Evolutionary conservation across 768 basidiomycete species (phyloP).

Genomic region (Trametes cubensis): DNA sequence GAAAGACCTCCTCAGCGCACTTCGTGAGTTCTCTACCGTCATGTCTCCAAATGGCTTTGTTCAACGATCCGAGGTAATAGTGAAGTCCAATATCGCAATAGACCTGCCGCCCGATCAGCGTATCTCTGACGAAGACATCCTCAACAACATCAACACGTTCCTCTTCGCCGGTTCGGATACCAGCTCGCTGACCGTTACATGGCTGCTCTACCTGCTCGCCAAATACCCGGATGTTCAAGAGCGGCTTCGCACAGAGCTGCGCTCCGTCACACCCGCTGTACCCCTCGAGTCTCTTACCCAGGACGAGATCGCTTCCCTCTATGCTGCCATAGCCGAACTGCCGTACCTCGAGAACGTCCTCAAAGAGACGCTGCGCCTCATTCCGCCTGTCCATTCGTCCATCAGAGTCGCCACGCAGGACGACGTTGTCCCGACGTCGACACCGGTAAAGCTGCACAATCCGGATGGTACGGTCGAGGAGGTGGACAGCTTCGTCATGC

Average conservation of each 20-base stretch:
- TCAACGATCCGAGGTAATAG: constrained; percentile 41
- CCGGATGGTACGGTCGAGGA: constrained; percentile 49
- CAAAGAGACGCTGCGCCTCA: constrained; percentile 74
- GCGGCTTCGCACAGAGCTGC: constrained; percentile 70
- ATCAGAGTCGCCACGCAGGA: constrained; percentile 77
- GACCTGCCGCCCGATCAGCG: constrained; percentile 70
- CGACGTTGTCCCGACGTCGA: constrained; percentile 74
- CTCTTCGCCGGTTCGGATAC: constrained; percentile 92
- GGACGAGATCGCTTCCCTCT: constrained; percentile 68
- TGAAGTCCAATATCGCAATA: constrained; percentile 78
- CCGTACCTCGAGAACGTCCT: constrained; percentile 78
- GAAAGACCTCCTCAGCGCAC: constrained; percentile 75
- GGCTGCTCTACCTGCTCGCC: constrained; percentile 80
- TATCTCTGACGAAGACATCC: constrained; percentile 85
- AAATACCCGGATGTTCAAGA: constrained; percentile 66
- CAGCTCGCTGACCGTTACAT: constrained; percentile 79
- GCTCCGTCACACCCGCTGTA: constrained; percentile 44
- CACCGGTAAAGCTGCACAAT: constrained; percentile 52
- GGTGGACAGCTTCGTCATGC: constrained; percentile 50
- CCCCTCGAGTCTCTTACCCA: constrained; percentile 48
- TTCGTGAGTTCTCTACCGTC: constrained; percentile 55
- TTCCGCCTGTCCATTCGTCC: constrained; percentile 81
- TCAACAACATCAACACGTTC: constrained; percentile 86
- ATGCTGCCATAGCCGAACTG: constrained; percentile 57
- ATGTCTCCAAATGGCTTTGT: neutral